Base-by-base conservation (phyloP, 257 asterid genomes). In the Rauvolfia tetraphylla region DNA sequence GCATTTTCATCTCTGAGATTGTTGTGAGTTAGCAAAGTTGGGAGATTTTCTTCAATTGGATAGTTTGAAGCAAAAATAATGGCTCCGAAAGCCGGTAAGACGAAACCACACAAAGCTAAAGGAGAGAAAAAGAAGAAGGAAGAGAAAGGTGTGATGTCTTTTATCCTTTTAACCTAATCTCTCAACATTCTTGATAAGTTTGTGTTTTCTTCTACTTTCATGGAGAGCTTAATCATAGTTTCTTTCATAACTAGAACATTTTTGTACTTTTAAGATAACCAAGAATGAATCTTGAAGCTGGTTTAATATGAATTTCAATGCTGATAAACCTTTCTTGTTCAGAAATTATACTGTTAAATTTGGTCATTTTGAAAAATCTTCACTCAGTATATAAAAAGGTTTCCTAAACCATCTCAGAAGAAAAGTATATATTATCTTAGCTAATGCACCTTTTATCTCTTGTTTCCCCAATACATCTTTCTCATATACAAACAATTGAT, bases 71-170 rank as follows among this genome's bases (percentile, higher is more conserved):
- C n/a, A 54, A 10, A 74, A 77, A 67, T 8, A 84, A 90, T 92
- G 97, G 97, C 97, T 74, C 97, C 97, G 0, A 92, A 92, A 83
- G 54, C 87, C 29, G 94, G 96, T 59, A 91, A 90, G 79, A 76
- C 92, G 54, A 92, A 92, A 78, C 86, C 91, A 61, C 92, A 92
- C 87, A 89, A 86, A 79, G 79, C 85, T 71, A 89, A 89, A 85
- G 97, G 94, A 78, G 97, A 92, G 76, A 92, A 90, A 90, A 90
- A 90, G 91, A 92, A 92, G 90, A 92, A 92, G 80, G 97, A 92
- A 82, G 97, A 92, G 84, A 92, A 90, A 86, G 97, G 97, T 91
- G 18, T 65, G 72, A 12, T 14, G 74, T 51, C 29, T 53, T 7
- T 42, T 10, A 11, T 68, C 44, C 13, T 27, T 53, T n/a, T 23